Evolutionary conservation across 2,329 filamentous ascomycete genomes (phyloP).

Genomic region (Fusarium lyarnte): DNA sequence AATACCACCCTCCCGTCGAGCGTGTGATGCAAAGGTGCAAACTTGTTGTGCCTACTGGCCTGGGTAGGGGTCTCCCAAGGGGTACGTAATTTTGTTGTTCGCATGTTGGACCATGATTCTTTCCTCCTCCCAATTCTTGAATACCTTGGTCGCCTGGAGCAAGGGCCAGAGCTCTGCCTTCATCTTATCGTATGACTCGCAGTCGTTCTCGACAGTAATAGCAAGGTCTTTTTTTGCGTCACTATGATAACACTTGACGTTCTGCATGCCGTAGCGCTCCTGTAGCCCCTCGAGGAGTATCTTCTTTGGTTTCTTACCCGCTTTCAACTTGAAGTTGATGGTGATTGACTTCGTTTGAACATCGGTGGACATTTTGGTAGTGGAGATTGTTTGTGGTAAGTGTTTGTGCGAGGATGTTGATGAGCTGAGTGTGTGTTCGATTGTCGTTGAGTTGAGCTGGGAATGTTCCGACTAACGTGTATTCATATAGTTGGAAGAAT

Average conservation of each 20-base stretch:
- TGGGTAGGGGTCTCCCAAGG: neutral
- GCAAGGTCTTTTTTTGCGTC: neutral
- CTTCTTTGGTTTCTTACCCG: neutral
- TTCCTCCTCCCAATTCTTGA: neutral
- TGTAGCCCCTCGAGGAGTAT: neutral
- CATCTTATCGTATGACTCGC: neutral
- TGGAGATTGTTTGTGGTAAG: rapidly evolving
- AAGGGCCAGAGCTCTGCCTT: neutral
- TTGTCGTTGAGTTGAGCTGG: neutral
- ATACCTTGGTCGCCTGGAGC: neutral
- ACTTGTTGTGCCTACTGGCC: neutral
- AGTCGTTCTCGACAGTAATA: neutral
- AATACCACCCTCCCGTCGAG: rapidly evolving
- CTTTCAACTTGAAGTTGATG: neutral
- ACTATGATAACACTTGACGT: too few relatives aligned
- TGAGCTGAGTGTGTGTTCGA: neutral
- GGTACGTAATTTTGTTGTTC: neutral
- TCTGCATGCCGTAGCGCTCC: neutral
- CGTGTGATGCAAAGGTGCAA: rapidly evolving
- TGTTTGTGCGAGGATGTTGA: neutral
- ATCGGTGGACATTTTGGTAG: neutral
- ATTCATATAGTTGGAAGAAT: neutral
- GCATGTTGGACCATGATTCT: neutral
- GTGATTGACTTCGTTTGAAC: neutral
- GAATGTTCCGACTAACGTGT: rapidly evolving